Conservation (phyloP, 148 eudicot genomes). For the Vaccinium macrocarpon region DNA sequence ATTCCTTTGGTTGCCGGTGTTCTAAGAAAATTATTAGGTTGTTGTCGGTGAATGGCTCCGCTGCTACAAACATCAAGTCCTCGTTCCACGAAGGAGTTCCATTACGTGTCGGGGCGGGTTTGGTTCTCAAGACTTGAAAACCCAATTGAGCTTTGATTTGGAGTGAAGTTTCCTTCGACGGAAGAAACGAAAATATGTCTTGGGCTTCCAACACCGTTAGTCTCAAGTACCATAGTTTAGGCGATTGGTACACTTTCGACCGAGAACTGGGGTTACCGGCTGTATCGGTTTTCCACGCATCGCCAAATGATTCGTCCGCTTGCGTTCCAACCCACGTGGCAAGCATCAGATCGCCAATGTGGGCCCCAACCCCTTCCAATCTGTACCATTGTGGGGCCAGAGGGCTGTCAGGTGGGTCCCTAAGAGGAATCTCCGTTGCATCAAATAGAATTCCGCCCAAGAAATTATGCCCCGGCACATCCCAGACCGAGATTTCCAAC, state of each 20-base stretch:
- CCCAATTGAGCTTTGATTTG: slow-evolving; percentile 78
- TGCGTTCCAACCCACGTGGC: slow-evolving; percentile 97
- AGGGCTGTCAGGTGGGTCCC: slow-evolving; percentile 97
- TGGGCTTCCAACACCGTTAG: slow-evolving; percentile 70
- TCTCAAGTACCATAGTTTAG: slow-evolving; percentile 82
- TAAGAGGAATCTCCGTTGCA: slow-evolving; percentile 72
- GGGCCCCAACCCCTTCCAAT: slow-evolving; percentile 79
- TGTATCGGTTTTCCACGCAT: slow-evolving; percentile 88
- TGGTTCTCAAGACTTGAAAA: slow-evolving; percentile 63
- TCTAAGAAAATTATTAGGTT: slow-evolving; percentile 46
- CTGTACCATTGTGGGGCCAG: slow-evolving; percentile 98
- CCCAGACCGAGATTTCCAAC: slow-evolving; percentile 85
- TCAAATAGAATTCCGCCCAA: slow-evolving; percentile 87
- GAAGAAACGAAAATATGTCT: slow-evolving; percentile 41
- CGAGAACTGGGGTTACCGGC: slow-evolving; percentile 51
- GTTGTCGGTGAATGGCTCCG: slow-evolving; percentile 74
- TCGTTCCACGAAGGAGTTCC: slow-evolving; percentile 79
- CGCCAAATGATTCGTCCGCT: slow-evolving; percentile 86
- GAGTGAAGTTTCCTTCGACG: slow-evolving; percentile 38
- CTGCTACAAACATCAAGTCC: slow-evolving; percentile 73
- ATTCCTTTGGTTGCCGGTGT: slow-evolving; percentile 48
- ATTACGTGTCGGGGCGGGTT: slow-evolving; percentile 35
- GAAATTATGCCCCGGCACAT: slow-evolving; percentile 51
- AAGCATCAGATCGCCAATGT: slow-evolving; percentile 71
- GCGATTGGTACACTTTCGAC: slow-evolving; percentile 82